phyloP scores from a whole-genome alignment of 371 early-diverging fungal genomes.

The Mortierella sp. region DNA sequence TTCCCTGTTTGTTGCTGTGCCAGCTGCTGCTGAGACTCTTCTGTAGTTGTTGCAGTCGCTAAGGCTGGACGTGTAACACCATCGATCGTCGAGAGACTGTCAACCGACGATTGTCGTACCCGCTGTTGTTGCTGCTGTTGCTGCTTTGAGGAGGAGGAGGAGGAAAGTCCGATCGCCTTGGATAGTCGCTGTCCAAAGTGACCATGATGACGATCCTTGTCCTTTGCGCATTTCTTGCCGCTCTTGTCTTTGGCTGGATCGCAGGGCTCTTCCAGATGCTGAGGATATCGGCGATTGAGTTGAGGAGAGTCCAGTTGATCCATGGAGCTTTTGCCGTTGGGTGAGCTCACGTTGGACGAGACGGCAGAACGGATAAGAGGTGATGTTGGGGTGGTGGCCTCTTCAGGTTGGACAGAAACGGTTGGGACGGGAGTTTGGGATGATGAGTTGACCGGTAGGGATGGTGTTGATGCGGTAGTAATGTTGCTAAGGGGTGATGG shows the following conservation, averaged over 20 bases:
- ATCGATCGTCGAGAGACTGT: slow-evolving; percentile 13
- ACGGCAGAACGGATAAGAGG: neutral
- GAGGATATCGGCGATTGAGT: neutral
- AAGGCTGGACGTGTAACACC: neutral
- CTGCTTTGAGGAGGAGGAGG: slow-evolving; percentile 4
- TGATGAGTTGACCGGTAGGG: neutral
- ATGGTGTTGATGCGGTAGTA: neutral
- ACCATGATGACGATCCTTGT: neutral
- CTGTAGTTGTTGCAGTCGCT: neutral
- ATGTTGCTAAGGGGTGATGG: neutral
- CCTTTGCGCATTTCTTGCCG: neutral
- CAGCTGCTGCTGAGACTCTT: slow-evolving; percentile 2
- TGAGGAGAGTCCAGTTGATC: neutral
- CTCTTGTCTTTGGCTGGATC: neutral
- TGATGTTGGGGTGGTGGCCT: neutral
- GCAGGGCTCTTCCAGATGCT: neutral
- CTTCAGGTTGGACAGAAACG: neutral
- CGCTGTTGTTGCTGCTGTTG: slow-evolving; percentile 2
- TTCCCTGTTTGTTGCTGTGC: neutral
- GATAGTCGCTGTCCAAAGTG: slow-evolving; percentile 30
- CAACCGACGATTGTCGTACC: slow-evolving; percentile 19
- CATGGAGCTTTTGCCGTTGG: neutral
- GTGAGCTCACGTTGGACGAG: neutral
- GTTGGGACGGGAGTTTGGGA: neutral
- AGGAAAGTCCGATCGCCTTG: slow-evolving; percentile 35